Base-by-base conservation (phyloP, 176 grass and related monocot genomes). In the Carex scoparia region DNA sequence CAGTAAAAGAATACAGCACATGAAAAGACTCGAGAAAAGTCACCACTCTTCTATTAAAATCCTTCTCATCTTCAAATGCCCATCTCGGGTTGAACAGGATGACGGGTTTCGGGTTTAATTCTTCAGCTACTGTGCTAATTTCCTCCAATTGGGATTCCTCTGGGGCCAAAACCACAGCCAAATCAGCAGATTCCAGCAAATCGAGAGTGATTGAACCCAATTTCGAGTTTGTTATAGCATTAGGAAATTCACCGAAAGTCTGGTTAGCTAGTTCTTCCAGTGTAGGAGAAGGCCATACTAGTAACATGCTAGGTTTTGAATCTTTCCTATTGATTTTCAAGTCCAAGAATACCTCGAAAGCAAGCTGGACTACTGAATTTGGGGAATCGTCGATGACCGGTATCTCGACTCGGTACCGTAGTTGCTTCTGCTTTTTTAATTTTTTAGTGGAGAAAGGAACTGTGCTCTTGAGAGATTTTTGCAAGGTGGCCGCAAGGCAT, bases 1-100 rank as follows among this genome's bases (percentile, higher is more conserved):
- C 93, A 77, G 91, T 88, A 88, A 98, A 98, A n/a, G 95, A 94
- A 66, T 98, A 98, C 59, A 95, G 89, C 82, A 98, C 93, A 16
- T 88, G 61, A 77, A 98, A 98, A 28, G 95, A 98, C 1, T 19
- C 53, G 46, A 93, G 51, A 74, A 98, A 95, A 33, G 88, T 61
- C 64, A 32, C 85, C 37, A 69, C 35, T 1, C 75, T 16, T 77
- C 33, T 86, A 33, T 60, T 85, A 35, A 94, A 88, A 10, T 63
- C 89, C 30, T 87, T 89, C 37, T 97, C 88, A 40, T 94, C 89
- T 48, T 94, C 89, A 83, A 94, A 98, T 80, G 86, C 90, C 95
- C 95, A 98, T 61, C 65, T 80, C 28, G 93, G 95, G 91, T 98
- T 98, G 91, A 95, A 98, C 86, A 98, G 60, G 13, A 98, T 81